phyloP scores from a whole-genome alignment of 441 rosid species.

The Theobroma grandiflorum region DNA sequence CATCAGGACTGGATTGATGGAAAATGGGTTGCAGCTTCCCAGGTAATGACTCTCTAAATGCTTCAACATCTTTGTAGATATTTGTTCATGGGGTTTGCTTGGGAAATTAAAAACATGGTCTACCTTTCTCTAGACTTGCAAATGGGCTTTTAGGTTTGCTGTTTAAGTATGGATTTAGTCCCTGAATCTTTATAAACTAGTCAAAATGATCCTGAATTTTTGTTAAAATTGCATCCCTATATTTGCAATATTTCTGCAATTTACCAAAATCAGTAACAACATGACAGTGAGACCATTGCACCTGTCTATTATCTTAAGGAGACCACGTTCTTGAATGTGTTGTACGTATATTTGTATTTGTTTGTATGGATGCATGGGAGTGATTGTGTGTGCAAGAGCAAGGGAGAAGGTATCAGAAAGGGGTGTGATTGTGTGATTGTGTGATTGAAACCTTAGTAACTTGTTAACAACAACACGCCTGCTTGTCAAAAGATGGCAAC shows the following conservation, averaged over 20 bases:
- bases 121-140: not conserved
- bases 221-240: not conserved
- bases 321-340: constrained; percentile 12
- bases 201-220: not conserved
- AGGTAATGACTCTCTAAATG: constrained; percentile 43
- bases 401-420: no score
- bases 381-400: not conserved
- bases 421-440: not conserved
- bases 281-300: no score
- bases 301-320: not conserved
- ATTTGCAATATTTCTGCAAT: not conserved
- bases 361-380: not conserved
- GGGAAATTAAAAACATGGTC: not conserved
- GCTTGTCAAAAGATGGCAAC: constrained; percentile 3
- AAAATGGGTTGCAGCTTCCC: constrained; percentile 61
- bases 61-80: not conserved
- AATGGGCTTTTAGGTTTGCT: not conserved
- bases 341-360: not conserved
- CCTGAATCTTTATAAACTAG: constrained; percentile 1
- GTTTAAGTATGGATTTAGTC: not conserved
- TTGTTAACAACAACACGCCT: not conserved
- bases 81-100: not conserved
- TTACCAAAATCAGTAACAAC: no score
- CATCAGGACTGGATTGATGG: constrained; percentile 85
- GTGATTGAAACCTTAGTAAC: not conserved